Conservation (phyloP, 2,329 filamentous ascomycete species). For the Alternaria brassicicola region DNA sequence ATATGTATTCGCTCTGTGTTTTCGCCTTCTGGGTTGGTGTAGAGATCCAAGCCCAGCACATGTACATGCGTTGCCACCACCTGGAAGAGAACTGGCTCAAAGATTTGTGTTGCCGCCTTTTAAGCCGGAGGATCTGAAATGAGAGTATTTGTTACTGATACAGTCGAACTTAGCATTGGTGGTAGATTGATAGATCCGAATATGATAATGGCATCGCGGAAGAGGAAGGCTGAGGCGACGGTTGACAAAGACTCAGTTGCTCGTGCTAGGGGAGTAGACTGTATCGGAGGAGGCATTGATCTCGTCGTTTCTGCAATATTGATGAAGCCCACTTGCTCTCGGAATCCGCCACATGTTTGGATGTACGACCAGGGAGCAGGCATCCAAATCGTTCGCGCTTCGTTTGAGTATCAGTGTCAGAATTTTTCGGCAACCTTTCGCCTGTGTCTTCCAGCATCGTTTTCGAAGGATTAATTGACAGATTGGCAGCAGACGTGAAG, state of each 20-base stretch:
- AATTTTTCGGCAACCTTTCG: slow-evolving; percentile 87
- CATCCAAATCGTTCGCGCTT: slow-evolving; percentile 74
- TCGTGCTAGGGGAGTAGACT: slow-evolving; percentile 4
- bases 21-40: slow-evolving; percentile 20
- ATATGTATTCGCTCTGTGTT: slow-evolving; percentile 9
- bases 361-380: slow-evolving; percentile 71
- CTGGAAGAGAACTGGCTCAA: slow-evolving; percentile 39
- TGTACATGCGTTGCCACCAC: slow-evolving; percentile 37
- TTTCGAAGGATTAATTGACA: slow-evolving; percentile 73
- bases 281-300: neutral
- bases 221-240: slow-evolving; percentile 34
- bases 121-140: slow-evolving; percentile 24
- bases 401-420: slow-evolving; percentile 88
- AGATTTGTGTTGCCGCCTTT: slow-evolving; percentile 32
- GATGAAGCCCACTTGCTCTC: neutral
- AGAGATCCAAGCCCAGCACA: slow-evolving; percentile 35
- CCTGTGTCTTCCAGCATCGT: slow-evolving; percentile 74
- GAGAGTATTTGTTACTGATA: slow-evolving; percentile 22
- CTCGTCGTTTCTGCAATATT: neutral
- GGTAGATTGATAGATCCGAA: slow-evolving; percentile 40
- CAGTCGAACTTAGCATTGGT: slow-evolving; percentile 23
- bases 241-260: slow-evolving; percentile 17
- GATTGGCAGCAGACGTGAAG: slow-evolving; percentile 68
- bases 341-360: slow-evolving; percentile 28
- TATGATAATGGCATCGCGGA: slow-evolving; percentile 40